phyloP scores from a whole-genome alignment of 2,329 filamentous ascomycete species.

The Aureobasidium sp. region DNA sequence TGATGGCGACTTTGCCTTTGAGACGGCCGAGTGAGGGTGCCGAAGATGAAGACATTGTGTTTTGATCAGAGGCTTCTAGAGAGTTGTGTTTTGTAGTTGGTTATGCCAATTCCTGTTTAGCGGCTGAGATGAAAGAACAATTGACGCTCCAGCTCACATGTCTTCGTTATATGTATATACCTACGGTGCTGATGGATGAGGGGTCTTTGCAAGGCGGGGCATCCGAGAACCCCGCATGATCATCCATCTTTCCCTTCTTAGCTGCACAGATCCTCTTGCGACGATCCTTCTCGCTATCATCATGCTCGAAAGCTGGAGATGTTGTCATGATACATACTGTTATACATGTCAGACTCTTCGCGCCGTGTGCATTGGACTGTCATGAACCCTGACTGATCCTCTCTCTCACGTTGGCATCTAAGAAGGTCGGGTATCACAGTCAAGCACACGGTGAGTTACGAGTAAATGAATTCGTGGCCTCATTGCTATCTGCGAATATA shows the following conservation, averaged over 20 bases:
- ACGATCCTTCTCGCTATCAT: no score
- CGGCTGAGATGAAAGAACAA: background rate
- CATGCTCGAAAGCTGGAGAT: no score
- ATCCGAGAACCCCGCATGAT: background rate
- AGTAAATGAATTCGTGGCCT: background rate
- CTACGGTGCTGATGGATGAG: no score
- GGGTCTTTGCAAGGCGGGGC: background rate
- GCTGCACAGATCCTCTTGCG: background rate
- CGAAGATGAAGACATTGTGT: conserved; percentile 7
- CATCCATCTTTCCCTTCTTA: background rate
- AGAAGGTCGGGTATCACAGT: background rate
- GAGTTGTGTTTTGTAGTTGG: background rate
- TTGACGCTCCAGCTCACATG: background rate
- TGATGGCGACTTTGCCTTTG: conserved; percentile 49
- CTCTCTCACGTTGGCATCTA: no score
- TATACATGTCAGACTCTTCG: no score
- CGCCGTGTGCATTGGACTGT: no score
- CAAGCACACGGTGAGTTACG: background rate
- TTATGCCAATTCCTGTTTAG: background rate
- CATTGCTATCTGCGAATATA: conserved; percentile 11
- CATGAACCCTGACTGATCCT: no score
- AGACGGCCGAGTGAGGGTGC: conserved; percentile 26
- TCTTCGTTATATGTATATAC: no score
- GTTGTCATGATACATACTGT: no score
- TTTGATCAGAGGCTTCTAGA: background rate